phyloP scores from a whole-genome alignment of 1,284 basidiomycete genomes.

The Singerocomus rubriflavus region DNA sequence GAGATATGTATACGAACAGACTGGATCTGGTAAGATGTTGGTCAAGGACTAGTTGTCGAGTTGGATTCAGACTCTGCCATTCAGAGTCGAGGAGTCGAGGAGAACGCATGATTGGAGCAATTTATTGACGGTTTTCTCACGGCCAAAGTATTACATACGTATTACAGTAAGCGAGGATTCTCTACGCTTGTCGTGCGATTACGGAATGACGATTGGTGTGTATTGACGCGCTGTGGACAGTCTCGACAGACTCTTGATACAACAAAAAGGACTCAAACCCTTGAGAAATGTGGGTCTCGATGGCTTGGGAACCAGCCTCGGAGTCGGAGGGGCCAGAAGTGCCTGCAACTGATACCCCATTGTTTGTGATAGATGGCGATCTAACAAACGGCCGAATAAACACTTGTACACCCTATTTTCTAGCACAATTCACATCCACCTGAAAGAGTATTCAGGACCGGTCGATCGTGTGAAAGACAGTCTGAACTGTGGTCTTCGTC shows the following conservation, averaged over 20 bases:
- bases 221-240: neutral
- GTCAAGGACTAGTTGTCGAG: constrained; percentile 1
- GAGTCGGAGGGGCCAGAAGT: neutral
- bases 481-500: neutral
- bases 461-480: neutral
- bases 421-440: constrained; percentile 3
- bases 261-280: constrained; percentile 12
- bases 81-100: neutral
- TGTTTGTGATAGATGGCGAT: constrained; percentile 1
- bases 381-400: constrained; percentile 9
- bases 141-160: neutral
- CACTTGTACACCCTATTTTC: neutral
- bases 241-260: neutral
- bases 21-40: constrained; percentile 6
- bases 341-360: neutral
- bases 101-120: neutral
- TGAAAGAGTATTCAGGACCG: neutral
- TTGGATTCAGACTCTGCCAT: constrained; percentile 20
- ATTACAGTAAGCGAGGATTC: neutral
- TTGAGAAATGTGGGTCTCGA: constrained; percentile 9
- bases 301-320: neutral
- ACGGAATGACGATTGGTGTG: neutral
- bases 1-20: constrained; percentile 30
- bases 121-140: constrained; percentile 20
- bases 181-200: constrained; percentile 15